phyloP scores from a whole-genome alignment of 2,329 filamentous ascomycete genomes.

The Hypoxylon sp. region DNA sequence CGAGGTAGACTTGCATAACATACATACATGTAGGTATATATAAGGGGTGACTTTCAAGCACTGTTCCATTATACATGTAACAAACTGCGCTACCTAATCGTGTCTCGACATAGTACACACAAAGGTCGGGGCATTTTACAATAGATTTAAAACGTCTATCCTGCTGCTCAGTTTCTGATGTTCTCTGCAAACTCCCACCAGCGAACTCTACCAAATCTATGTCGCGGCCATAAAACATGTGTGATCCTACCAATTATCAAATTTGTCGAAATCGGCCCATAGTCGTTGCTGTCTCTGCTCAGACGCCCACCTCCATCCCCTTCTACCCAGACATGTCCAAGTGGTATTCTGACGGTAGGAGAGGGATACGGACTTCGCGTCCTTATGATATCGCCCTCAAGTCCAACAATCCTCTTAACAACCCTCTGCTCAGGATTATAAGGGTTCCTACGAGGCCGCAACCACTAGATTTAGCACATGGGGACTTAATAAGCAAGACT shows the following conservation, averaged over 20 bases:
- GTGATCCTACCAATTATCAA: conserved; percentile 83
- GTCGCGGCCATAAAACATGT: conserved; percentile 78
- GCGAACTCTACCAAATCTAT: conserved; percentile 69
- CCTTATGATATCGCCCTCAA: conserved; percentile 83
- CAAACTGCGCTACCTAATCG: background rate
- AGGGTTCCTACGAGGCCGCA: conserved; percentile 71
- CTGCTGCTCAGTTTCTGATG: conserved; percentile 41
- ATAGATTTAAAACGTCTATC: background rate
- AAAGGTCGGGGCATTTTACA: background rate
- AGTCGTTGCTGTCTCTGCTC: conserved; percentile 88
- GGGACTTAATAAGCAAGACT: background rate
- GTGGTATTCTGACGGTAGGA: conserved; percentile 75
- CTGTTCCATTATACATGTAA: background rate
- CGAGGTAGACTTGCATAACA: background rate
- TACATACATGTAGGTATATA: no score
- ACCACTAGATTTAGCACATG: conserved; percentile 31
- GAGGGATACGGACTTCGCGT: conserved; percentile 74
- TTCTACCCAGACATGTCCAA: conserved; percentile 94
- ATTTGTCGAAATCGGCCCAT: conserved; percentile 84
- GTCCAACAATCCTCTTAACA: conserved; percentile 86
- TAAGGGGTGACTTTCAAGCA: background rate
- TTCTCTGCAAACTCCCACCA: conserved; percentile 68
- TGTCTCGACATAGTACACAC: background rate
- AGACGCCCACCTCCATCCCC: conserved; percentile 82
- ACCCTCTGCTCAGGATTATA: conserved; percentile 76